Base-by-base conservation (phyloP, 192 early-diverging fungal genomes). In the Chytriomyces sp. region DNA sequence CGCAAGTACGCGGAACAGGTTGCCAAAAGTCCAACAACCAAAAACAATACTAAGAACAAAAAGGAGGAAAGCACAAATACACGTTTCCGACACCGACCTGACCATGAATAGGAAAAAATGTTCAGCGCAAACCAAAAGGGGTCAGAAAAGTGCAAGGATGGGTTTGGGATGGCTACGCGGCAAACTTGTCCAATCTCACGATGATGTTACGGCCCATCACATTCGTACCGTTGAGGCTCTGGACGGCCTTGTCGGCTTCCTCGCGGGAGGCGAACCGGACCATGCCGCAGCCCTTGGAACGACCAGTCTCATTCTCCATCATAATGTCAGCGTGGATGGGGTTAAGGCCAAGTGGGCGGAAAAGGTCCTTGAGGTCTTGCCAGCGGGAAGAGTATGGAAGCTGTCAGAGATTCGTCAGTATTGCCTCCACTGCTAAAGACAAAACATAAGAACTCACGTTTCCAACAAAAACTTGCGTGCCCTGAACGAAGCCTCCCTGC, bases 401-500 rank as follows among this genome's bases (percentile, higher is more conserved):
- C 83, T 84, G 52, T 40, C 34, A 37, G 59, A 1, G 3, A 36
- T n/a, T n/a, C n/a, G n/a, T n/a, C n/a, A n/a, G n/a, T n/a, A n/a
- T n/a, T n/a, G n/a, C n/a, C n/a, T n/a, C n/a, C n/a, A n/a, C n/a
- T n/a, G n/a, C n/a, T n/a, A n/a, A n/a, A n/a, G n/a, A n/a, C n/a
- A n/a, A n/a, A n/a, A 28, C 10, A 26, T 31, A 19, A 54, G 7
- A 34, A 59, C 80, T 75, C 79, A 93, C 89, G 81, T 93, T 93
- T 64, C 91, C 91, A 64, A 93, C 90, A 81, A 89, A 93, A n/a
- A 93, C 73, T 39, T 80, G 79, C 8, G 81, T 80, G 32, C 81
- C 81, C 44, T 64, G 59, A 37, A 64, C 41, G 37, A 39, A 40
- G 7, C 56, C 64, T n/a, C 53, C 28, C 33, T 64, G 61, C 73